These are phyloP conservation scores for Bonia amplexicaulis DNA, from an alignment of 176 grass and related monocot species.

Conservation along the genomic window DNA sequence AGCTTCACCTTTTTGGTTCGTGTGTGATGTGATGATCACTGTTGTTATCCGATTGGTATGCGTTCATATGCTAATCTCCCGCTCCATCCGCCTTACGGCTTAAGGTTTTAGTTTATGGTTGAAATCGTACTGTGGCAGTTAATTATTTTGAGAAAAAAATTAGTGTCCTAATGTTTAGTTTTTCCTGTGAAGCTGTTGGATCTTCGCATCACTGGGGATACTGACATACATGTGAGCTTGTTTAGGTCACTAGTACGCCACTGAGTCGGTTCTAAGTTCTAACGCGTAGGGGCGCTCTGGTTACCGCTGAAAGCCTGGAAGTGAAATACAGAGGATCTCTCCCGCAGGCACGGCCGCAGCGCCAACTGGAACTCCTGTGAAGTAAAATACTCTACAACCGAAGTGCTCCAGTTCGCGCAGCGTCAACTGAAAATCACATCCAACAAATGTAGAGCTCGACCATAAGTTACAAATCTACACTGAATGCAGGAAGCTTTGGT, in stretches of 20 bases:
- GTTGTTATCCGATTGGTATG: neutral
- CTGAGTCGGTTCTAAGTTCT: too few relatives aligned
- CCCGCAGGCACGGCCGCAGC: neutral
- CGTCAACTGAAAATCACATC: neutral
- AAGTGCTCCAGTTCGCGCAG: neutral
- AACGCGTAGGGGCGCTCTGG: too few relatives aligned
- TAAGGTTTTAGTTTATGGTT: too few relatives aligned
- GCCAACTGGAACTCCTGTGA: neutral
- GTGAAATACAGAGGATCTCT: too few relatives aligned
- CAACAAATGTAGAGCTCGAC: neutral
- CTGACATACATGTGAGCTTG: neutral
- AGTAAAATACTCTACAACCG: neutral
- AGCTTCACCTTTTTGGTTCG: neutral
- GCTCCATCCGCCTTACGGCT: too few relatives aligned
- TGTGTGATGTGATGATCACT: neutral
- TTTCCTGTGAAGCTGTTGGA: neutral
- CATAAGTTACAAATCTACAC: too few relatives aligned
- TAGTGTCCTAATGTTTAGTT: too few relatives aligned
- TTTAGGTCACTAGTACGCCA: neutral
- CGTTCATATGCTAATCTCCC: neutral
- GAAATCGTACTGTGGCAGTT: too few relatives aligned
- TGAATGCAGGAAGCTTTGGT: too few relatives aligned
- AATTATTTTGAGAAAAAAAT: too few relatives aligned
- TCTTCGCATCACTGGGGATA: neutral
- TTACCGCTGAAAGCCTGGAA: neutral